Evolutionary conservation across 495 filamentous ascomycete species (phyloP).

Genomic region (Talaromyces liani): DNA sequence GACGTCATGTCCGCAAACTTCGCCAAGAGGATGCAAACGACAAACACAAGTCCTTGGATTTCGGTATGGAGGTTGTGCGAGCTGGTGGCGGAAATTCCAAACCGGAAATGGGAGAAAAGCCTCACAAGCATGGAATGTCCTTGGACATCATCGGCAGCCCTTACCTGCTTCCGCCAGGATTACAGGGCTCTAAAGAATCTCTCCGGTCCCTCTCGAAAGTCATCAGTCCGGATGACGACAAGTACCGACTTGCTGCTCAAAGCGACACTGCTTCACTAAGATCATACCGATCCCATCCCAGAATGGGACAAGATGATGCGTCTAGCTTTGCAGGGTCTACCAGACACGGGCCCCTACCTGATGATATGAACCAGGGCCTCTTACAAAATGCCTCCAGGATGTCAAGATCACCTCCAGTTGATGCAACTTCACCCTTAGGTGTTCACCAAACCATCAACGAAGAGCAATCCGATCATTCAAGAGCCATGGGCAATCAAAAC

Average conservation of each 20-base stretch:
- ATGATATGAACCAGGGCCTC: constrained; percentile 54
- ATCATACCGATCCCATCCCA: constrained; percentile 42
- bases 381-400: constrained; percentile 57
- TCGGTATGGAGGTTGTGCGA: constrained; percentile 60
- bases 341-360: constrained; percentile 29
- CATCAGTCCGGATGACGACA: constrained; percentile 64
- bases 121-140: constrained; percentile 62
- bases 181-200: constrained; percentile 76
- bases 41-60: constrained; percentile 88
- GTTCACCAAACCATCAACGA: background rate
- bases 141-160: constrained; percentile 68
- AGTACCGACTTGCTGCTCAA: constrained; percentile 64
- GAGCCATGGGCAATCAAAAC: background rate
- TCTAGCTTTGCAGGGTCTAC: constrained; percentile 56
- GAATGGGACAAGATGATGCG: constrained; percentile 45
- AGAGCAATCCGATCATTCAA: background rate
- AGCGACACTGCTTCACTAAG: constrained; percentile 53
- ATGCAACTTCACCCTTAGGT: background rate
- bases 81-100: constrained; percentile 14
- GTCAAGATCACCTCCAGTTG: constrained; percentile 49
- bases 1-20: constrained; percentile 65
- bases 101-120: constrained; percentile 30
- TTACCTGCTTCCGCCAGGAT: constrained; percentile 78
- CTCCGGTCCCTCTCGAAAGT: constrained; percentile 74
- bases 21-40: constrained; percentile 75